Conservation (phyloP, 2,329 filamentous ascomycete species). For the Nemania sp. region DNA sequence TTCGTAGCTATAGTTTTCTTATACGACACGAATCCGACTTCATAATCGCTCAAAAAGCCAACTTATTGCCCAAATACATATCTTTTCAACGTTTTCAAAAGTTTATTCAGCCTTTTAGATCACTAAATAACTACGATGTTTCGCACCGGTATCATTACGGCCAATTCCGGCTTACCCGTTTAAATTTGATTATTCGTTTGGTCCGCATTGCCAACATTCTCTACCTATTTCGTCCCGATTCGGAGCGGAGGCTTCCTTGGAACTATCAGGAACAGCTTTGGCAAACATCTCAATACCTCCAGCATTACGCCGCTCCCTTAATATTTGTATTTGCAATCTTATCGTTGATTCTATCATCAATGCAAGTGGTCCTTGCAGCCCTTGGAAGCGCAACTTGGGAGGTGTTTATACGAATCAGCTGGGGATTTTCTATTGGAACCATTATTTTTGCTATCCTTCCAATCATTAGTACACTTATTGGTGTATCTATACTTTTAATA, state of each 20-base stretch:
- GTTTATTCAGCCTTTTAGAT: constrained; percentile 1
- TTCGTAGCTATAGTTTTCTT: constrained; percentile 51
- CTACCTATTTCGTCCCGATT: background rate
- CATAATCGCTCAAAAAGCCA: constrained; percentile 48
- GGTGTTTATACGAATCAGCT: background rate
- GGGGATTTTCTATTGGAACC: background rate
- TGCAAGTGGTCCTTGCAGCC: constrained; percentile 9
- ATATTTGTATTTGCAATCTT: constrained; percentile 1
- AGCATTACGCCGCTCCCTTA: background rate
- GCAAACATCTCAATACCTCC: background rate
- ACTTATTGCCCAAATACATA: constrained; percentile 13
- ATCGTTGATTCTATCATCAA: background rate
- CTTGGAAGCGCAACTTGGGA: background rate
- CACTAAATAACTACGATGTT: background rate
- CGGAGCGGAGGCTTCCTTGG: background rate
- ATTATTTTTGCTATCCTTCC: background rate
- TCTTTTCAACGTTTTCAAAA: constrained; percentile 6
- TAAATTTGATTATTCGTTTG: background rate
- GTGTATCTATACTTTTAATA: no score
- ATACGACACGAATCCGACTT: constrained; percentile 53
- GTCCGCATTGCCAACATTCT: background rate
- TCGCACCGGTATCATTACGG: constrained; percentile 3
- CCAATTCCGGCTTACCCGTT: constrained; percentile 3
- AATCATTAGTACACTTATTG: no score
- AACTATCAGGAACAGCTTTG: background rate